Conservation (phyloP, 2,329 filamentous ascomycete species). For the Sclerotinia trifoliorum region DNA sequence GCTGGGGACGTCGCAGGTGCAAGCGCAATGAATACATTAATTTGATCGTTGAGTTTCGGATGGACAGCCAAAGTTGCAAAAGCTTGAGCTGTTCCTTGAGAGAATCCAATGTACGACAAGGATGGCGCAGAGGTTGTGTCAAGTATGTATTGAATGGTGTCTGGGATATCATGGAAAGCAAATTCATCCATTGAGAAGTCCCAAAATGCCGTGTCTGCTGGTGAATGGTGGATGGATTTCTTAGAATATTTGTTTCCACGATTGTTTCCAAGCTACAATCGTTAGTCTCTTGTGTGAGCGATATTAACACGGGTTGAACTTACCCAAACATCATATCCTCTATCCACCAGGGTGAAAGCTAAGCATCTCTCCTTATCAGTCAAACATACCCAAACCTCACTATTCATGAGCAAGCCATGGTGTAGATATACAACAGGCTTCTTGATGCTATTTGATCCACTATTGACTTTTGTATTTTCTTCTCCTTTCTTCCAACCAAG, state of each 20-base stretch:
- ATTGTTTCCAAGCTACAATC: constrained; percentile 82
- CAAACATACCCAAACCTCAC: constrained; percentile 94
- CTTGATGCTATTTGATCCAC: constrained; percentile 61
- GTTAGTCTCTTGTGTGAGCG: constrained; percentile 30
- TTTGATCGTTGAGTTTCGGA: constrained; percentile 84
- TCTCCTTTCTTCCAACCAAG: constrained; percentile 81
- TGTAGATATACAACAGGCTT: constrained; percentile 94
- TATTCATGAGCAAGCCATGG: constrained; percentile 97
- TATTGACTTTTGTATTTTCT: constrained; percentile 75
- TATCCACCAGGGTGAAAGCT: constrained; percentile 84
- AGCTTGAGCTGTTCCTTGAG: constrained; percentile 93
- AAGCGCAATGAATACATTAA: constrained; percentile 94
- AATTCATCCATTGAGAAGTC: constrained; percentile 99
- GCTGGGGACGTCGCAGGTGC: constrained; percentile 96
- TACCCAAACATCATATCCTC: constrained; percentile 94
- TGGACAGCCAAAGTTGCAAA: constrained; percentile 93
- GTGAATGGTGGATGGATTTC: constrained; percentile 76
- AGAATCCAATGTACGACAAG: constrained; percentile 94
- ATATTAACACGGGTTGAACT: constrained; percentile 37
- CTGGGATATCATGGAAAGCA: constrained; percentile 94
- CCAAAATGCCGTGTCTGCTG: constrained; percentile 80
- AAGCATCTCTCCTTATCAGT: constrained; percentile 83
- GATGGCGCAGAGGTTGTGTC: constrained; percentile 78
- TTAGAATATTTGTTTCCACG: constrained; percentile 99
- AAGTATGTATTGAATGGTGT: constrained; percentile 90